These are phyloP conservation scores for Komagataella ulmi DNA, from an alignment of 805 yeast species.

Conservation along the genomic window DNA sequence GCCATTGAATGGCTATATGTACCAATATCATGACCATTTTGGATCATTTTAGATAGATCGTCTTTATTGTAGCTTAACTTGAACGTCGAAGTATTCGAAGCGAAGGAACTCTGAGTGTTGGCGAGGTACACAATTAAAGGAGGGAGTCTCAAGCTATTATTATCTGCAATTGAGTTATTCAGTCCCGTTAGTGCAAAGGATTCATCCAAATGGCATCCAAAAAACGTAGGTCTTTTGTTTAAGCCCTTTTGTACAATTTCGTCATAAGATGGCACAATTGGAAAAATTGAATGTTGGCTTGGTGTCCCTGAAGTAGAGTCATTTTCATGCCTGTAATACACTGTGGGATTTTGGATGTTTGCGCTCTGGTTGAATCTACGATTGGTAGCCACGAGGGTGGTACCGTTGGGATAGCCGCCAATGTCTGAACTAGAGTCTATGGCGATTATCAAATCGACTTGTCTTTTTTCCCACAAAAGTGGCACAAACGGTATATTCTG, in stretches of 20 bases:
- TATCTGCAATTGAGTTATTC: slow-evolving; percentile 1
- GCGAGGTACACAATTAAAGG: slow-evolving; percentile 43
- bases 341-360: background rate
- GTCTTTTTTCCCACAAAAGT: slow-evolving; percentile 45
- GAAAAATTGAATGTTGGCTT: slow-evolving; percentile 13
- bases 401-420: slow-evolving; percentile 53
- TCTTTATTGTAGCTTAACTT: slow-evolving; percentile 31
- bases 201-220: slow-evolving; percentile 25
- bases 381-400: slow-evolving; percentile 42
- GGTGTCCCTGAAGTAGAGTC: slow-evolving; percentile 1
- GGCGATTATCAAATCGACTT: slow-evolving; percentile 52
- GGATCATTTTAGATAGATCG: slow-evolving; percentile 31
- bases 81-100: slow-evolving; percentile 48
- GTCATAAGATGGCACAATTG: slow-evolving; percentile 20
- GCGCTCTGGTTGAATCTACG: slow-evolving; percentile 23
- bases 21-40: slow-evolving; percentile 40
- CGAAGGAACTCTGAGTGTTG: slow-evolving; percentile 25
- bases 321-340: background rate
- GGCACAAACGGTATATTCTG: slow-evolving; percentile 64
- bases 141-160: slow-evolving; percentile 19
- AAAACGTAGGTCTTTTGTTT: slow-evolving; percentile 19
- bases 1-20: slow-evolving; percentile 26
- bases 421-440: slow-evolving; percentile 60
- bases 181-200: slow-evolving; percentile 12
- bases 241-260: slow-evolving; percentile 11